Evolutionary conservation across 805 yeast genomes (phyloP).

Genomic region (Wickerhamiella domercqiae): DNA sequence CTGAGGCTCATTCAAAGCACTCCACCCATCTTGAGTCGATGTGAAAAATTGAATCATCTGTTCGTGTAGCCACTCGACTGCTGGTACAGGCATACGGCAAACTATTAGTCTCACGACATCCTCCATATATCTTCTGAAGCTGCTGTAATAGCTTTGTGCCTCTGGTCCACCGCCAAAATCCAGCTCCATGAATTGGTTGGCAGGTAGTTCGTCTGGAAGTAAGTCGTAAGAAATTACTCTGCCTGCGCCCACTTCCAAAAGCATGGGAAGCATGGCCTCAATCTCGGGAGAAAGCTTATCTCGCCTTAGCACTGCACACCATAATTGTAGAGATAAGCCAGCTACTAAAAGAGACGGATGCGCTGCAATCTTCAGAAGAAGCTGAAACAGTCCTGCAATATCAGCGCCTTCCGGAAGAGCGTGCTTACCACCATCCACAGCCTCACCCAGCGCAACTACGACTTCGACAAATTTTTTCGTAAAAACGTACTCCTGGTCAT

Average conservation of each 20-base stretch:
- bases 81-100: conserved; percentile 70
- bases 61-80: conserved; percentile 67
- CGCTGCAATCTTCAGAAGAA: conserved; percentile 65
- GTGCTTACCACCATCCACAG: conserved; percentile 30
- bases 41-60: conserved; percentile 55
- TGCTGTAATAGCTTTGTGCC: conserved; percentile 54
- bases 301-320: conserved; percentile 79
- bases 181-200: conserved; percentile 53
- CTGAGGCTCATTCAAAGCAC: conserved; percentile 35
- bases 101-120: conserved; percentile 80
- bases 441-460: conserved; percentile 75
- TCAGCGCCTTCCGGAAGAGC: conserved; percentile 41
- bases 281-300: conserved; percentile 43
- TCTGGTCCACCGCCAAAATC: conserved; percentile 87
- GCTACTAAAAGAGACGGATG: conserved; percentile 81
- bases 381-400: conserved; percentile 47
- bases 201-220: conserved; percentile 46
- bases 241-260: conserved; percentile 63
- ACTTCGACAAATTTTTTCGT: conserved; percentile 84
- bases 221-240: conserved; percentile 61
- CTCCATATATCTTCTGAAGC: conserved; percentile 71
- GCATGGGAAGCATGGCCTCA: conserved; percentile 41
- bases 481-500: conserved; percentile 66
- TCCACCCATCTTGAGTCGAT: conserved; percentile 43
- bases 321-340: conserved; percentile 79